Evolutionary conservation across 768 basidiomycete genomes (phyloP).

Genomic region (Russula griseocarnosa): DNA sequence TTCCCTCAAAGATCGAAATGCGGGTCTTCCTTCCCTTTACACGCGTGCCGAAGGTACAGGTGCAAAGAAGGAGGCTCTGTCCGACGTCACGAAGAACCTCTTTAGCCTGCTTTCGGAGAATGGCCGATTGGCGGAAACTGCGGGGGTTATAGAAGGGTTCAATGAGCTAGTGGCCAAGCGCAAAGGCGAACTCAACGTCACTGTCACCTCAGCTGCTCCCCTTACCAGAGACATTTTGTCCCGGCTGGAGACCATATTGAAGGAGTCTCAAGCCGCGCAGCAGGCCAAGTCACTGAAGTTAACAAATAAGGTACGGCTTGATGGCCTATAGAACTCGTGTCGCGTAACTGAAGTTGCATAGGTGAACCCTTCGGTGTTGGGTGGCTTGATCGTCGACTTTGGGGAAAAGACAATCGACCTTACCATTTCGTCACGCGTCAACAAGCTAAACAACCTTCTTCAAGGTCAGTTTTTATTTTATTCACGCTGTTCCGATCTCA

Average conservation of each 20-base stretch:
- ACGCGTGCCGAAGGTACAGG: slow-evolving; percentile 58
- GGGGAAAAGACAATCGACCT: slow-evolving; percentile 98
- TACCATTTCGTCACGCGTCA: slow-evolving; percentile 89
- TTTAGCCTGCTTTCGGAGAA: slow-evolving; percentile 89
- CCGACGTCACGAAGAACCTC: slow-evolving; percentile 89
- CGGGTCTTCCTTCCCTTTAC: slow-evolving; percentile 65
- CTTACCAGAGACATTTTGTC: slow-evolving; percentile 71
- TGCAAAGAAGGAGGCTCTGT: slow-evolving; percentile 69
- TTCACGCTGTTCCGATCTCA: slow-evolving; percentile 3
- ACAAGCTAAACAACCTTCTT: slow-evolving; percentile 86
- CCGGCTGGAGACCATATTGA: slow-evolving; percentile 80
- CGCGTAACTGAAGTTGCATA: slow-evolving; percentile 33
- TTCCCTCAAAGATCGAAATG: slow-evolving; percentile 67
- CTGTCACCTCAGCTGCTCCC: slow-evolving; percentile 83
- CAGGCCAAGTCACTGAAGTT: slow-evolving; percentile 86
- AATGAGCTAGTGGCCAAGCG: slow-evolving; percentile 83
- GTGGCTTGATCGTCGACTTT: slow-evolving; percentile 93
- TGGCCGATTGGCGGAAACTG: slow-evolving; percentile 79
- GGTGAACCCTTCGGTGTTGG: slow-evolving; percentile 90
- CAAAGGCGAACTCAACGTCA: slow-evolving; percentile 89
- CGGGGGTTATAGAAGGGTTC: slow-evolving; percentile 87
- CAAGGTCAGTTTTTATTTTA: slow-evolving; percentile 53
- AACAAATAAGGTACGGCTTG: slow-evolving; percentile 72
- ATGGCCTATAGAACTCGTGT: not conserved
- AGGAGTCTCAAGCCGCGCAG: slow-evolving; percentile 80